Conservation (phyloP, 2,329 filamentous ascomycete genomes). For the Colletotrichum caudatum region DNA sequence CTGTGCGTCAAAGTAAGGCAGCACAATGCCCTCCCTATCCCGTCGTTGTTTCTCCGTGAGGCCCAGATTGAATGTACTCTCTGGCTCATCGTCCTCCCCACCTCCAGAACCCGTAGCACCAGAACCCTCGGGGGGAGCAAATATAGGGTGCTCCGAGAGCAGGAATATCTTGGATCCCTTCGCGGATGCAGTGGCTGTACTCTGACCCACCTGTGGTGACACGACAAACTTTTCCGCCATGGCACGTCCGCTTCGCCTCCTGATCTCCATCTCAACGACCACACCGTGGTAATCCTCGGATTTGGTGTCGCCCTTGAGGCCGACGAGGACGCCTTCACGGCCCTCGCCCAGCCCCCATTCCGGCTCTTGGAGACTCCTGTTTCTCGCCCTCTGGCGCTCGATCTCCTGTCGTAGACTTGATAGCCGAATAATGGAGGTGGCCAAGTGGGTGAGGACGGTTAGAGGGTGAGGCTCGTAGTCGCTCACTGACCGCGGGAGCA, state of each 20-base stretch:
- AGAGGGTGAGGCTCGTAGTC: slow-evolving; percentile 77
- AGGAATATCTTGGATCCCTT: slow-evolving; percentile 62
- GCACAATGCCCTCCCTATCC: slow-evolving; percentile 87
- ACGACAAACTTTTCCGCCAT: slow-evolving; percentile 76
- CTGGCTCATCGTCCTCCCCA: slow-evolving; percentile 64
- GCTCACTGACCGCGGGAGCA: slow-evolving; percentile 56
- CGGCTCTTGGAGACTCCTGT: slow-evolving; percentile 80
- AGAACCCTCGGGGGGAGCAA: slow-evolving; percentile 61
- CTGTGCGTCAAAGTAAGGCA: slow-evolving; percentile 98
- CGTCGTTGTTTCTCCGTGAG: slow-evolving; percentile 91
- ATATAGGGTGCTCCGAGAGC: slow-evolving; percentile 82
- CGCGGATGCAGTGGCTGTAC: background rate
- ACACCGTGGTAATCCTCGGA: slow-evolving; percentile 59
- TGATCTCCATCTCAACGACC: slow-evolving; percentile 87
- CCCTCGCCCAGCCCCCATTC: slow-evolving; percentile 83
- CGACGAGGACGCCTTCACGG: slow-evolving; percentile 82
- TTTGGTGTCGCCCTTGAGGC: slow-evolving; percentile 66
- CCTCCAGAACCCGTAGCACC: slow-evolving; percentile 49
- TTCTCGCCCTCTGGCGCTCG: slow-evolving; percentile 78
- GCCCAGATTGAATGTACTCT: slow-evolving; percentile 86
- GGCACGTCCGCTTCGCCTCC: slow-evolving; percentile 83
- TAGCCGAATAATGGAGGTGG: slow-evolving; percentile 85
- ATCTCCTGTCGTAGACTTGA: slow-evolving; percentile 81
- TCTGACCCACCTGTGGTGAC: slow-evolving; percentile 46
- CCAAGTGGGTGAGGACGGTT: slow-evolving; percentile 81